Evolutionary conservation across 106 monocot species (phyloP), one percentile per base, ranked within the genome.

Genomic region (Platanthera guangdongensis): DNA sequence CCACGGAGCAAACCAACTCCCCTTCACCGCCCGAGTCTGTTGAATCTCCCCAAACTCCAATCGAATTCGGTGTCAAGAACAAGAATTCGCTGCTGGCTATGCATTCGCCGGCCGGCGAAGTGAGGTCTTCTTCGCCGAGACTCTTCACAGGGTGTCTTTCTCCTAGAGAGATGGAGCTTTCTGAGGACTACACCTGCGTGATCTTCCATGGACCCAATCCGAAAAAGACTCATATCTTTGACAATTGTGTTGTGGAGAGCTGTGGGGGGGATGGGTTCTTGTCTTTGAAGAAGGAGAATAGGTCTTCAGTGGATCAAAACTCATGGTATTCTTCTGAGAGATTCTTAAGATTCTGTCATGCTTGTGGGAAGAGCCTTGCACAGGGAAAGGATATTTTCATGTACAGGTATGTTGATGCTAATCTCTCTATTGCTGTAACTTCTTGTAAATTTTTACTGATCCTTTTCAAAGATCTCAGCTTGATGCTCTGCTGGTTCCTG

Each of bases 141-240:
- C 49, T 85, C 49, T 75, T 78, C 28, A 50, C 80, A 2, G 80
- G 75, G 15, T 53, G 28, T 14, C 25, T 90, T 12, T 74, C 83
- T 0, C 52, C 74, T 6, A 65, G 64, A n/a, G 89, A 89, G 67
- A 83, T 86, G 81, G 92, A 87, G 79, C 64, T 81, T 16, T 92
- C 89, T 0, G 92, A 92, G 78, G 92, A 92, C 60, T 92, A 92
- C 62, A 92, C 92, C 62, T 89, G 92, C 57, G 87, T 92, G 21
- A 92, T 89, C 73, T 79, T 83, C 9, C 83, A 81, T 52, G 90
- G 90, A 30, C 87, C 90, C 11, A 90, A 90, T 49, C 90, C 87
- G 25, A 90, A 55, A 78, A 90, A 87, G 11, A 87, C 81, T 13
- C 87, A 87, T 76, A 87, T 92, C 51, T 92, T 89, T 57, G 89